A percentile compares a stretch with the other conserved stretches of the same genome.
Conservation (phyloP, 139 green algal species). For the Closterium sp. region DNA sequence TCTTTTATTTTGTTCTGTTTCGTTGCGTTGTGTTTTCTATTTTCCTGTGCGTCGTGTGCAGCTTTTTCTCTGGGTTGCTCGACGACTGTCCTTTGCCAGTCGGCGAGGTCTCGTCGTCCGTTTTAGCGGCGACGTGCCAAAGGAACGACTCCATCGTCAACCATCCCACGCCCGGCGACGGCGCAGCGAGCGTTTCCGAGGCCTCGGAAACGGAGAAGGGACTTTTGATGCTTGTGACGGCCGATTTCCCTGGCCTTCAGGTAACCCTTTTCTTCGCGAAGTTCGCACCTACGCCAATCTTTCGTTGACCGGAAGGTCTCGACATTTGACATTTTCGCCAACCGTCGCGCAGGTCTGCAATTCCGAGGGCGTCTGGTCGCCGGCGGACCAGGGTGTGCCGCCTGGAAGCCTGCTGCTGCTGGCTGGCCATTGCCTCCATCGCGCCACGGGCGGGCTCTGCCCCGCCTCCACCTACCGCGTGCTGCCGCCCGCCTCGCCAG, state of each 20-base stretch:
- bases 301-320: neutral
- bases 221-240: conserved; percentile 20
- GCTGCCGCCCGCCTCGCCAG: neutral
- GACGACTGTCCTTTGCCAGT: conserved; percentile 22
- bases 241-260: conserved; percentile 26
- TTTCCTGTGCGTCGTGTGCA: neutral
- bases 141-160: neutral
- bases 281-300: neutral
- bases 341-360: neutral
- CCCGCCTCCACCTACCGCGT: conserved; percentile 11
- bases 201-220: conserved; percentile 26
- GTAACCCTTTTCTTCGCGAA: neutral
- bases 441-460: conserved; percentile 10
- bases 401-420: conserved; percentile 21
- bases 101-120: conserved; percentile 34
- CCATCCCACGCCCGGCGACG: neutral
- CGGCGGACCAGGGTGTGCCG: conserved; percentile 9
- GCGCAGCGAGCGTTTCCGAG: neutral
- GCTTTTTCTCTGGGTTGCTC: neutral
- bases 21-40: neutral
- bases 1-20: neutral
- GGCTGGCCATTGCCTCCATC: conserved; percentile 10
- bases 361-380: neutral
- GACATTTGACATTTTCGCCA: neutral
- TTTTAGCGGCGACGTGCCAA: conserved; percentile 27